These are phyloP conservation scores for Phialophora verrucosa DNA, from an alignment of 2,329 filamentous ascomycete genomes.

Conservation along the genomic window DNA sequence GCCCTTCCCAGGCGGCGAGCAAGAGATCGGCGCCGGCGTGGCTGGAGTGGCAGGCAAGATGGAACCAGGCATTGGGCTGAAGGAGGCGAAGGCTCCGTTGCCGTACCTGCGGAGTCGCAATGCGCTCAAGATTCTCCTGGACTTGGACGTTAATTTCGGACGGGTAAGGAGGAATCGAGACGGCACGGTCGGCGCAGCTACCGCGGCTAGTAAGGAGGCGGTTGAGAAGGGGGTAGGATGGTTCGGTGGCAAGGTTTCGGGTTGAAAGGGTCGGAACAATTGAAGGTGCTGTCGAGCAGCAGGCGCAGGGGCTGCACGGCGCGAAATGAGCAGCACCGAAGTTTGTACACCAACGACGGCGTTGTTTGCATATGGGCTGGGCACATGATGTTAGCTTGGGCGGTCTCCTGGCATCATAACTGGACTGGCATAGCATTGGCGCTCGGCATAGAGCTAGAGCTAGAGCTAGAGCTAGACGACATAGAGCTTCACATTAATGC, in stretches of 20 bases:
- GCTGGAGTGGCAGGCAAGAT: conserved; percentile 62
- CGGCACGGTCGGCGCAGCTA: conserved; percentile 8
- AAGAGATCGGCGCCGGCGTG: conserved; percentile 42
- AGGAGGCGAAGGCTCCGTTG: conserved; percentile 67
- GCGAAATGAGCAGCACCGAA: neutral
- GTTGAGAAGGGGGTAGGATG: conserved; percentile 15
- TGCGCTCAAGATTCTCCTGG: conserved; percentile 92
- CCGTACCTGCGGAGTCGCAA: conserved; percentile 79
- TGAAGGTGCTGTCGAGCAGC: neutral
- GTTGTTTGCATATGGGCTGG: conserved; percentile 1
- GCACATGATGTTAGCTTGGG: neutral
- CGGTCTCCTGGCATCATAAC: neutral
- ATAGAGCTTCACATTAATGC: conserved; percentile 1
- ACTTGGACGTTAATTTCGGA: conserved; percentile 93
- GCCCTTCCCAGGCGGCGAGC: conserved; percentile 72
- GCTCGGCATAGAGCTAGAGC: conserved; percentile 5
- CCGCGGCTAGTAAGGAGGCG: conserved; percentile 4
- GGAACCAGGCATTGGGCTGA: conserved; percentile 68
- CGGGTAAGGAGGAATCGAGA: conserved; percentile 64
- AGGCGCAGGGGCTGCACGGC: neutral
- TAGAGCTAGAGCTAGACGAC: neutral
- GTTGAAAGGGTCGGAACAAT: neutral
- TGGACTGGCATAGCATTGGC: conserved; percentile 3
- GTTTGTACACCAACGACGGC: conserved; percentile 1
- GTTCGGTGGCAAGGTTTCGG: conserved; percentile 10